Evolutionary conservation across 1,284 basidiomycete genomes (phyloP).

Genomic region (Cystobasidium pallidum): DNA sequence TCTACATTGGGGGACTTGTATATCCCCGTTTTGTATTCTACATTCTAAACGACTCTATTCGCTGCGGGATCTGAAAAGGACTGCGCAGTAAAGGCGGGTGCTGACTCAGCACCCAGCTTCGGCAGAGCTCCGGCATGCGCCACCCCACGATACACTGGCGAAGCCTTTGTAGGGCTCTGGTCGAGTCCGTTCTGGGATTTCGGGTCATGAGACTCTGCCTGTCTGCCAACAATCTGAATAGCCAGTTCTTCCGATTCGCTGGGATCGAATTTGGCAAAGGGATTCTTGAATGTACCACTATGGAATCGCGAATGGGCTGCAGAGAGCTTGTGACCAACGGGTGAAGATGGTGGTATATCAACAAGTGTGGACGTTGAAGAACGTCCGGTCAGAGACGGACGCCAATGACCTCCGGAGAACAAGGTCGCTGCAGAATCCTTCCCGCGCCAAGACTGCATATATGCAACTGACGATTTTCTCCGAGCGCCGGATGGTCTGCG

Average conservation of each 20-base stretch:
- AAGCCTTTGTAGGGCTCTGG: neutral
- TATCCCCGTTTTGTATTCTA: too few species aligned
- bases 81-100: neutral
- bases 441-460: slow-evolving; percentile 11
- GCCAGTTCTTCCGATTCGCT: slow-evolving; percentile 15
- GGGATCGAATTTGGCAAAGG: slow-evolving; percentile 26
- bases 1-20: too few species aligned
- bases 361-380: slow-evolving; percentile 5
- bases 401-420: slow-evolving; percentile 23
- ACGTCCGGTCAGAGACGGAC: slow-evolving; percentile 17
- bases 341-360: neutral
- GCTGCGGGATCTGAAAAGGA: slow-evolving; percentile 1
- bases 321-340: slow-evolving; percentile 15
- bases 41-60: slow-evolving; percentile 3
- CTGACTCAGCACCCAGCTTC: neutral
- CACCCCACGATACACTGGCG: neutral
- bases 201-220: slow-evolving; percentile 3
- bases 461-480: neutral
- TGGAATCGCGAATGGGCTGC: slow-evolving; percentile 21
- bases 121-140: neutral
- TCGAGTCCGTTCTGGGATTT: neutral
- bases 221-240: slow-evolving; percentile 10
- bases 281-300: slow-evolving; percentile 6
- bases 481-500: neutral
- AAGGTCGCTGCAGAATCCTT: slow-evolving; percentile 14